These are phyloP conservation scores for Neofusicoccum umdonicola DNA, from an alignment of 2,329 filamentous ascomycete genomes.

Conservation along the genomic window DNA sequence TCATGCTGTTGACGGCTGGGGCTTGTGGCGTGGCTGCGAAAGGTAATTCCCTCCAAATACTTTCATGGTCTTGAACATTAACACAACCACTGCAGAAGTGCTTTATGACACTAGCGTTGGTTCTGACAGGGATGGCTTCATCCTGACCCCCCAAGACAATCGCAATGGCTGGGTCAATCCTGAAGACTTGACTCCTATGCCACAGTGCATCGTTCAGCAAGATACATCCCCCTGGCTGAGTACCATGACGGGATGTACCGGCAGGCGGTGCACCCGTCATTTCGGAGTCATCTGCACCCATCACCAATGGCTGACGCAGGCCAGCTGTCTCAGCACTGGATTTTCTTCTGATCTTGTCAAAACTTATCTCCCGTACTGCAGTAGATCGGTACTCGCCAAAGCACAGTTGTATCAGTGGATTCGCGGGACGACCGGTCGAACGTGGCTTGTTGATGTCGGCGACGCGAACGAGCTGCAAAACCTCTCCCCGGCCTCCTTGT, in stretches of 20 bases:
- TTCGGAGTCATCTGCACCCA: conserved; percentile 34
- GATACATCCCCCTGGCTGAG: conserved; percentile 31
- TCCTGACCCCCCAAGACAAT: conserved; percentile 22
- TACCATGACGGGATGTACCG: conserved; percentile 32
- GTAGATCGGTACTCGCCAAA: conserved; percentile 33
- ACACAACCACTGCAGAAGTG: conserved; percentile 13
- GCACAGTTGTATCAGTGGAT: conserved; percentile 34
- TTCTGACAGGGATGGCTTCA: background rate
- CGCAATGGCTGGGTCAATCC: conserved; percentile 34
- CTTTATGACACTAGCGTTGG: too few species aligned
- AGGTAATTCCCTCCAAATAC: conserved; percentile 16
- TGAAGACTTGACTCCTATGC: conserved; percentile 34
- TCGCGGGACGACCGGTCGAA: conserved; percentile 27
- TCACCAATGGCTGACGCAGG: conserved; percentile 33
- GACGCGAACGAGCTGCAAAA: conserved; percentile 28
- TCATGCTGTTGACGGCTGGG: conserved; percentile 13
- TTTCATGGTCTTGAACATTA: background rate
- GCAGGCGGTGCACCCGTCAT: conserved; percentile 29
- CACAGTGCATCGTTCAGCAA: conserved; percentile 36
- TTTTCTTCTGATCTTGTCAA: conserved; percentile 29
- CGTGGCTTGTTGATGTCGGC: conserved; percentile 34
- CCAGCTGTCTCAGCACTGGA: conserved; percentile 31
- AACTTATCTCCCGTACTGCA: conserved; percentile 29
- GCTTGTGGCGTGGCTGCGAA: conserved; percentile 15
- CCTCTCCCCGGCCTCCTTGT: conserved; percentile 29